These are phyloP conservation scores for Rhizopogon vinicolor DNA, from an alignment of 768 basidiomycete genomes.

Conservation along the genomic window DNA sequence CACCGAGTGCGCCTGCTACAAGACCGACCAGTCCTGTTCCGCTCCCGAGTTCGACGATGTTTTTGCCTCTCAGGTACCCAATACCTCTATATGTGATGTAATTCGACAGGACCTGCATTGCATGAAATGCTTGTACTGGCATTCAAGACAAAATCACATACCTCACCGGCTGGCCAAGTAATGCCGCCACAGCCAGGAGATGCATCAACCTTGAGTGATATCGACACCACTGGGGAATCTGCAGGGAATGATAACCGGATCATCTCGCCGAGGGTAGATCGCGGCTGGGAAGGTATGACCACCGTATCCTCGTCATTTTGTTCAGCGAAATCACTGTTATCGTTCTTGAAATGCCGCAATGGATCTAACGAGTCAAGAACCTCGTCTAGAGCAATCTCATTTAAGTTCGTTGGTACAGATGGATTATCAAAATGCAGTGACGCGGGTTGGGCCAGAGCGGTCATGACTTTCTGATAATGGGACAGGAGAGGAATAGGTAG, in stretches of 20 bases:
- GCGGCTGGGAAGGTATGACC: constrained; percentile 51
- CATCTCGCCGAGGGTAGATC: constrained; percentile 43
- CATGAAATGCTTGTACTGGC: constrained; percentile 4
- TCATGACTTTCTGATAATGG: constrained; percentile 2
- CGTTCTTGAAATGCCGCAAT: constrained; percentile 53
- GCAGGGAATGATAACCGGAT: constrained; percentile 38
- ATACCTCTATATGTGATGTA: constrained; percentile 62
- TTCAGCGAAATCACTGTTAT: constrained; percentile 26
- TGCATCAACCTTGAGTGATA: constrained; percentile 66
- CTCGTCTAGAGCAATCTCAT: constrained; percentile 47
- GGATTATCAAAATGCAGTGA: constrained; percentile 4
- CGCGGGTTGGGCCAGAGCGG: neutral
- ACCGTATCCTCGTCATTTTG: constrained; percentile 13
- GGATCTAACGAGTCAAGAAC: constrained; percentile 52
- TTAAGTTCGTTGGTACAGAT: constrained; percentile 5
- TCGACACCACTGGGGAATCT: constrained; percentile 7
- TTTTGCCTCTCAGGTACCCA: constrained; percentile 46
- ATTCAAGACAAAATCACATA: constrained; percentile 26
- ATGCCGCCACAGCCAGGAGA: constrained; percentile 89
- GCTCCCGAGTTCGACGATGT: constrained; percentile 79
- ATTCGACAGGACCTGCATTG: constrained; percentile 63
- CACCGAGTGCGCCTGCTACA: constrained; percentile 65
- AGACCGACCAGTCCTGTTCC: constrained; percentile 94
- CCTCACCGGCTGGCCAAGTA: constrained; percentile 91
- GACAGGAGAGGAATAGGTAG: too few relatives aligned